These are phyloP conservation scores for Fusarium lateritium DNA, from an alignment of 2,329 filamentous ascomycete species.

Conservation along the genomic window DNA sequence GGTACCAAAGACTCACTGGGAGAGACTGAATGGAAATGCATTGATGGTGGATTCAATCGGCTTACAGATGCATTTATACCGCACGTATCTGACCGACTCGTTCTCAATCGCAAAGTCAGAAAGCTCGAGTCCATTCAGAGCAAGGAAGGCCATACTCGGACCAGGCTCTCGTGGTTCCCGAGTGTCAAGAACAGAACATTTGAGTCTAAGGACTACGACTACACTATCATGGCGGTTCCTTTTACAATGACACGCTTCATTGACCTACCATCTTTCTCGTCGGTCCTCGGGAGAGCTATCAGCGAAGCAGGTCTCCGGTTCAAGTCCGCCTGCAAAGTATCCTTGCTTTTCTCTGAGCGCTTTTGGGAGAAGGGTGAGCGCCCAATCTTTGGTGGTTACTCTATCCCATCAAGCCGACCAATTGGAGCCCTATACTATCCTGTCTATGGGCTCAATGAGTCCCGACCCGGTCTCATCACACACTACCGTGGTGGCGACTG, in stretches of 20 bases:
- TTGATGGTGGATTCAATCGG: slow-evolving; percentile 26
- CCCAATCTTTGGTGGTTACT: slow-evolving; percentile 76
- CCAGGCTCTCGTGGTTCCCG: slow-evolving; percentile 53
- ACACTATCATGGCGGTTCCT: slow-evolving; percentile 75
- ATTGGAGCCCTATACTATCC: slow-evolving; percentile 77
- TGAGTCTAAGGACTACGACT: slow-evolving; percentile 69
- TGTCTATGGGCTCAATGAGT: slow-evolving; percentile 75
- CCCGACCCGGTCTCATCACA: slow-evolving; percentile 72
- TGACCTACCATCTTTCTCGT: slow-evolving; percentile 62
- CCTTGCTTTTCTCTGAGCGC: slow-evolving; percentile 69
- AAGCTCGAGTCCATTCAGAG: neutral
- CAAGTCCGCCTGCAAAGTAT: slow-evolving; percentile 60
- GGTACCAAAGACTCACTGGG: slow-evolving; percentile 11
- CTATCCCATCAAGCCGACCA: slow-evolving; percentile 68
- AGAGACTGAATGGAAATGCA: slow-evolving; percentile 31
- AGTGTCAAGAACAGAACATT: slow-evolving; percentile 62
- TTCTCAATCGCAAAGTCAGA: slow-evolving; percentile 5
- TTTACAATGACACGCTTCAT: slow-evolving; percentile 76
- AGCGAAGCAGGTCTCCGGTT: slow-evolving; percentile 25
- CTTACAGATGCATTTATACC: slow-evolving; percentile 9
- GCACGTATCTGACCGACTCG: neutral
- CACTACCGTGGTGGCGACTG: slow-evolving; percentile 66
- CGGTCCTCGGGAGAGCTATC: slow-evolving; percentile 14
- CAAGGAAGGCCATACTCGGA: neutral
- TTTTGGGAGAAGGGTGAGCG: slow-evolving; percentile 68